phyloP scores from a whole-genome alignment of 495 filamentous ascomycete species.

The Aspergillus nidulans region DNA sequence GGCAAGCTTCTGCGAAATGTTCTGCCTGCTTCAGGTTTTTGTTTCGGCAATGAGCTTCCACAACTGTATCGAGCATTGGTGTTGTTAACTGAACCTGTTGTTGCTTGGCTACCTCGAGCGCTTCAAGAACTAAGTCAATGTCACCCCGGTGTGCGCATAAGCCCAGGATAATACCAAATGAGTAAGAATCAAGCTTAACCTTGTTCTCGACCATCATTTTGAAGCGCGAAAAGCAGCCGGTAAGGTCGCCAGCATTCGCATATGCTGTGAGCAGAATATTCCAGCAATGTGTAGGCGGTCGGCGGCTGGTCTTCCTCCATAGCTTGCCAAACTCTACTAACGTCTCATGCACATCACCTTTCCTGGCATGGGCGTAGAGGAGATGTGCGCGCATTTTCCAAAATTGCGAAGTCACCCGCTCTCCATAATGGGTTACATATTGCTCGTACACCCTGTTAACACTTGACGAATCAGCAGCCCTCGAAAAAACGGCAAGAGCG shows the following conservation, averaged over 20 bases:
- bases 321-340: slow-evolving; percentile 57
- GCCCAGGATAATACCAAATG: slow-evolving; percentile 67
- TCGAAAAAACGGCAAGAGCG: slow-evolving; percentile 28
- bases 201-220: slow-evolving; percentile 44
- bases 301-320: slow-evolving; percentile 44
- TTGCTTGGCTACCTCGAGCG: slow-evolving; percentile 54
- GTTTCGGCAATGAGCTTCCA: slow-evolving; percentile 67
- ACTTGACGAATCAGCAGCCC: slow-evolving; percentile 26
- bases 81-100: slow-evolving; percentile 35
- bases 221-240: slow-evolving; percentile 57
- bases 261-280: slow-evolving; percentile 77
- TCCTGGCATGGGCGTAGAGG: slow-evolving; percentile 61
- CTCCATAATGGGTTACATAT: slow-evolving; percentile 31
- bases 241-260: slow-evolving; percentile 57
- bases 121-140: slow-evolving; percentile 55
- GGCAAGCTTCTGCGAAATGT: slow-evolving; percentile 46
- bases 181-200: slow-evolving; percentile 52
- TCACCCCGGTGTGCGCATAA: slow-evolving; percentile 72
- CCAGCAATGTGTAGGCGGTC: slow-evolving; percentile 55
- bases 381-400: slow-evolving; percentile 42
- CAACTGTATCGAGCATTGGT: slow-evolving; percentile 58
- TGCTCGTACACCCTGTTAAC: slow-evolving; percentile 31
- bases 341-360: slow-evolving; percentile 56
- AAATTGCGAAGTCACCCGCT: slow-evolving; percentile 19
- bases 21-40: slow-evolving; percentile 57